Percentiles rank a stretch among this genome's conserved stretches.
Evolutionary conservation across 257 asterid species (phyloP).

Genomic region (Solanum infundibuliforme): DNA sequence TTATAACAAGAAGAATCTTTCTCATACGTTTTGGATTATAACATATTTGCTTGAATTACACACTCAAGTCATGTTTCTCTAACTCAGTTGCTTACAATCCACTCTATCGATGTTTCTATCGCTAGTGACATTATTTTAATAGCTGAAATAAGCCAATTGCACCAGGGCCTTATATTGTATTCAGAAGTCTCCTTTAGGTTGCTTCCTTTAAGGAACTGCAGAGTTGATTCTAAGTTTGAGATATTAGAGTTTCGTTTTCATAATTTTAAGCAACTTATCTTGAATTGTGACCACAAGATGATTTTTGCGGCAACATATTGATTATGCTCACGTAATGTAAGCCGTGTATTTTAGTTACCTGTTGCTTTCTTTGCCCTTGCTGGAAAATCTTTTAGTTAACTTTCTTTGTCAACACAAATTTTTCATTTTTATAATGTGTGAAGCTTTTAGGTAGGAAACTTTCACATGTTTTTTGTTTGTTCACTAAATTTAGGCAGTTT

Average conservation of each 20-base stretch:
- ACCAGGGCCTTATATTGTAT: background rate
- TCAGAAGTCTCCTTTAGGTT: background rate
- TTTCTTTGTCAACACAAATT: background rate
- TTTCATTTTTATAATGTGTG: background rate
- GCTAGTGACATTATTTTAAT: background rate
- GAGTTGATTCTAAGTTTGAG: background rate
- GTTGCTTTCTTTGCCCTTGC: background rate
- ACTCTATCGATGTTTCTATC: slow-evolving; percentile 7
- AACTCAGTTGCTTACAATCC: slow-evolving; percentile 5
- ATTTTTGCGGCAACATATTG: background rate
- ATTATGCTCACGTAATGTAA: background rate
- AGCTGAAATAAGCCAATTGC: background rate
- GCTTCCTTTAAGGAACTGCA: background rate
- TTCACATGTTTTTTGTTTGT: background rate
- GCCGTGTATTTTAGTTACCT: background rate
- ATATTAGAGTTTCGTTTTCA: background rate
- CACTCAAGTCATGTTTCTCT: slow-evolving; percentile 10
- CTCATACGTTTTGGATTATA: background rate
- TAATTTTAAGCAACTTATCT: background rate
- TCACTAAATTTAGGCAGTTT: background rate
- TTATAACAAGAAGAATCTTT: background rate
- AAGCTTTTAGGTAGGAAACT: background rate
- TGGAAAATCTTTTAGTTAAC: background rate
- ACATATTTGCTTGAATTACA: slow-evolving; percentile 8
- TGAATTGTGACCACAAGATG: background rate